Evolutionary conservation across 2,329 filamentous ascomycete genomes (phyloP).

Genomic region (Aspergillus chevalieri): DNA sequence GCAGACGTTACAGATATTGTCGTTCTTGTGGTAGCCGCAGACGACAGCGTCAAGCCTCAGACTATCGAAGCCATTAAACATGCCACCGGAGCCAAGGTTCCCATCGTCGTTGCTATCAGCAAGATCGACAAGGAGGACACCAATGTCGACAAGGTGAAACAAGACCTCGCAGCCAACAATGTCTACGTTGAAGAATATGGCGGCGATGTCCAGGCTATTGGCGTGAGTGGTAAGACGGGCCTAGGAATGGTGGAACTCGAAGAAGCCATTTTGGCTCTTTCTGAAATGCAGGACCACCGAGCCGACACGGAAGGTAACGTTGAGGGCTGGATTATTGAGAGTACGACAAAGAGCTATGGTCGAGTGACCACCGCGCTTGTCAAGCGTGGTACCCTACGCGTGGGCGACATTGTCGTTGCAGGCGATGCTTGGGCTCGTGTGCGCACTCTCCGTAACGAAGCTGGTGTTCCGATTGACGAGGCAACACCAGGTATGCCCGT

Average conservation of each 20-base stretch:
- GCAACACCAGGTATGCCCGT: conserved; percentile 84
- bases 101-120: conserved; percentile 96
- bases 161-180: conserved; percentile 73
- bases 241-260: conserved; percentile 86
- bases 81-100: conserved; percentile 76
- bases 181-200: conserved; percentile 93
- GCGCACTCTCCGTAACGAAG: conserved; percentile 78
- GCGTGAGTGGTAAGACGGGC: conserved; percentile 89
- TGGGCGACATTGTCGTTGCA: conserved; percentile 78
- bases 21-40: conserved; percentile 88
- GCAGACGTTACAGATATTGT: conserved; percentile 97
- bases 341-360: conserved; percentile 76
- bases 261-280: conserved; percentile 78
- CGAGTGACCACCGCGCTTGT: conserved; percentile 85
- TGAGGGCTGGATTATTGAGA: conserved; percentile 93
- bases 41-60: conserved; percentile 96
- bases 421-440: conserved; percentile 84
- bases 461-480: conserved; percentile 63
- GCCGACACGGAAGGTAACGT: conserved; percentile 69
- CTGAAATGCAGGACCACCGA: conserved; percentile 85
- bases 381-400: conserved; percentile 74
- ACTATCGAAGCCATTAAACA: conserved; percentile 96
- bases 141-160: conserved; percentile 75
- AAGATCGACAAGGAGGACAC: conserved; percentile 88
- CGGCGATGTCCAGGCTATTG: conserved; percentile 86